phyloP scores from a whole-genome alignment of 2,329 filamentous ascomycete genomes.

The Penicillium thymicola region DNA sequence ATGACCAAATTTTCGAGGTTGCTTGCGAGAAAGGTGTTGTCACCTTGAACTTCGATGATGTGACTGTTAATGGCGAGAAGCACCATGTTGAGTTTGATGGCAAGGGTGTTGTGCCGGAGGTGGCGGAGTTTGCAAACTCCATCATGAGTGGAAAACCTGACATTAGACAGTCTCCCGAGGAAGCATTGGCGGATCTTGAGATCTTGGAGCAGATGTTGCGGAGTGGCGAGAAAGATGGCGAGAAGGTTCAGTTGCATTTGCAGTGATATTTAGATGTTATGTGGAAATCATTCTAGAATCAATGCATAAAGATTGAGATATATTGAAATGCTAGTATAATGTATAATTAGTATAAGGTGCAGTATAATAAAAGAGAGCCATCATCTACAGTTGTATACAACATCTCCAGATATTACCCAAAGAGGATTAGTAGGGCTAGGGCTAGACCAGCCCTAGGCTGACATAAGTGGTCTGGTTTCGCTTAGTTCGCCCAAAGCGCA shows the following conservation, averaged over 20 bases:
- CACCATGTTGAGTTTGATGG: constrained; percentile 48
- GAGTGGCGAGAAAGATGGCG: constrained; percentile 32
- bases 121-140: constrained; percentile 52
- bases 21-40: constrained; percentile 53
- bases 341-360: not conserved
- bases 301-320: not conserved
- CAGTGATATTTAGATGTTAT: constrained; percentile 14
- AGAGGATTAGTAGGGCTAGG: constrained; percentile 20
- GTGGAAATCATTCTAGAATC: not conserved
- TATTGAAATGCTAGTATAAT: not conserved
- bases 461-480: constrained; percentile 21
- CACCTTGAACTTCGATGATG: constrained; percentile 38
- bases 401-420: constrained; percentile 8
- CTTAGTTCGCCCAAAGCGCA: constrained; percentile 30
- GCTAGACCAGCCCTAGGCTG: constrained; percentile 21
- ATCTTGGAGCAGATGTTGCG: constrained; percentile 40
- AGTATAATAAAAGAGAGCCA: not conserved
- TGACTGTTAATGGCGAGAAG: constrained; percentile 36
- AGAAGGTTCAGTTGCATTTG: constrained; percentile 22
- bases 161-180: constrained; percentile 46
- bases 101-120: constrained; percentile 52
- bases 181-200: constrained; percentile 54
- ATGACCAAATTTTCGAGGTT: constrained; percentile 49
- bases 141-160: constrained; percentile 44
- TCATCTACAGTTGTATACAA: constrained; percentile 5